Evolutionary conservation across 345 rosid genomes (phyloP).

Genomic region (Arabidopsis suecica): DNA sequence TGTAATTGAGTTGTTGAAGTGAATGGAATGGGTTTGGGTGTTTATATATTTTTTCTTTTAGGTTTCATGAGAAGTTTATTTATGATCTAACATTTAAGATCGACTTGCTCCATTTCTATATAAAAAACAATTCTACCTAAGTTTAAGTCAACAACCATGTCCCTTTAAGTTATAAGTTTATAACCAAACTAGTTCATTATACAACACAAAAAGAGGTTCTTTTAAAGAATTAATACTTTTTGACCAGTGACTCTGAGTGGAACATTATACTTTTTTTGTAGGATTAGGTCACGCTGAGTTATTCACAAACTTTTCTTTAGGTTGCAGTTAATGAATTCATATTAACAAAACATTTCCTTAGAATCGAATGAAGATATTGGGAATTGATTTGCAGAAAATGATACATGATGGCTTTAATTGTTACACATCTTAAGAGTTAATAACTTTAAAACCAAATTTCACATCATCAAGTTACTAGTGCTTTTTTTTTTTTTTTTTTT

Average conservation of each 20-base stretch:
- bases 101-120: conserved; percentile 43
- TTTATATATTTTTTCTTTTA: neutral
- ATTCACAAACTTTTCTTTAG: conserved; percentile 34
- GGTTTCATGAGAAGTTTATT: conserved; percentile 23
- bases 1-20: conserved; percentile 41
- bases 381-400: neutral
- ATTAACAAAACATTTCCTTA: neutral
- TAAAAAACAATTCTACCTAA: neutral
- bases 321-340: neutral
- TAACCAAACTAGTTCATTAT: conserved; percentile 11
- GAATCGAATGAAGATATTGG: neutral
- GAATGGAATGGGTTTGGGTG: conserved; percentile 31
- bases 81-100: conserved; percentile 7
- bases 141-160: conserved; percentile 27
- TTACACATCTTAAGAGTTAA: no score
- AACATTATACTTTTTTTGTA: neutral
- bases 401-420: neutral
- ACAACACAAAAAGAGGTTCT: conserved; percentile 9
- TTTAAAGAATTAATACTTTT: conserved; percentile 28
- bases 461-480: no score
- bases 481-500: no score
- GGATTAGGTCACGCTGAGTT: conserved; percentile 41
- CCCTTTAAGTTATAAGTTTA: conserved; percentile 23
- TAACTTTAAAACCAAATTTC: no score
- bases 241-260: conserved; percentile 20